Conservation (phyloP, 331 rosid genomes). For the Quercus phellos region DNA sequence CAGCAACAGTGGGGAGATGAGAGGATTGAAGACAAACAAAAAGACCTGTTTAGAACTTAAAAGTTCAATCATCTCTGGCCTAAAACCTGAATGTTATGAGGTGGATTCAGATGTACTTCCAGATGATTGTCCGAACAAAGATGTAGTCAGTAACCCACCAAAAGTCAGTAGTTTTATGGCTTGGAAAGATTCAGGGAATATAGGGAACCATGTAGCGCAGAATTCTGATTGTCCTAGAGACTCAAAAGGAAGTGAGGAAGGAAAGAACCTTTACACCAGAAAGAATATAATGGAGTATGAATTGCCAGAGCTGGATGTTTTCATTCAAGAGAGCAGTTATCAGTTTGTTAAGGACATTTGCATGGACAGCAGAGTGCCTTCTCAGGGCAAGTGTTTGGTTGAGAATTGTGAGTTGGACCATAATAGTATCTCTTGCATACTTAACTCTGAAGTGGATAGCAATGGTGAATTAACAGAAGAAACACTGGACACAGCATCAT, state of each 20-base stretch:
- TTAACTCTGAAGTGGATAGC: slow-evolving; percentile 12
- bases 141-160: not conserved
- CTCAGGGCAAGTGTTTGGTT: slow-evolving; percentile 5
- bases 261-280: slow-evolving; percentile 15
- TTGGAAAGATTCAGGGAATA: slow-evolving; percentile 28
- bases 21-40: slow-evolving; percentile 14
- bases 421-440: slow-evolving; percentile 13
- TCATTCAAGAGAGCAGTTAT: slow-evolving; percentile 60
- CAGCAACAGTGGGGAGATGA: slow-evolving; percentile 17
- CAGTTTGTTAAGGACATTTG: slow-evolving; percentile 53
- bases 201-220: slow-evolving; percentile 2
- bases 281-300: slow-evolving; percentile 39
- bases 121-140: not conserved
- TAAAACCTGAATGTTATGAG: not conserved
- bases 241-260: slow-evolving; percentile 2
- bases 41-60: slow-evolving; percentile 12
- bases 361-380: slow-evolving; percentile 26
- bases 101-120: not conserved
- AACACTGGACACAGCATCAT: slow-evolving; percentile 11
- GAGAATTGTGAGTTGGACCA: slow-evolving; percentile 28
- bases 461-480: slow-evolving; percentile 16
- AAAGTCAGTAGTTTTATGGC: slow-evolving; percentile 12
- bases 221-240: slow-evolving; percentile 1
- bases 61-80: not conserved
- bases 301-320: slow-evolving; percentile 63